Conservation (phyloP, 139 green algal genomes). For the Ostreobium quekettii region DNA sequence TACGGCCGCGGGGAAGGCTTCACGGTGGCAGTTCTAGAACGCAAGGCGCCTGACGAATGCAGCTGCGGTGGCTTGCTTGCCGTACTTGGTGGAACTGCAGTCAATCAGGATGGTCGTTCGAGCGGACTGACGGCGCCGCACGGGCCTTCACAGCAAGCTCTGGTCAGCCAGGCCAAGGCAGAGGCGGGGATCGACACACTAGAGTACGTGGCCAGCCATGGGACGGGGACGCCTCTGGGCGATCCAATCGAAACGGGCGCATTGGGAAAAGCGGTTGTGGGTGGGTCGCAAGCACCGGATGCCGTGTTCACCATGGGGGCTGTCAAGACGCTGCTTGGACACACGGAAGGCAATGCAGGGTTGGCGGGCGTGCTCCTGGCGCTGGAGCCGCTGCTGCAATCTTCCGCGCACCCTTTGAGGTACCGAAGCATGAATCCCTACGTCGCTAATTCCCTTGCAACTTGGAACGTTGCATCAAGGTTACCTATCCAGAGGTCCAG, state of each 20-base stretch:
- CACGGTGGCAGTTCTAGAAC: constrained; percentile 41
- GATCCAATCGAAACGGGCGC: constrained; percentile 74
- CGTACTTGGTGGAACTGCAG: constrained; percentile 50
- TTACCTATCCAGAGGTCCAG: constrained; percentile 41
- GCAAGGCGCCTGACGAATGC: not conserved
- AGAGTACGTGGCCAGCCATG: constrained; percentile 35
- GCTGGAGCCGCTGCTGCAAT: constrained; percentile 29
- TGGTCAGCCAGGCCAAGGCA: constrained; percentile 38
- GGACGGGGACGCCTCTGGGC: constrained; percentile 65
- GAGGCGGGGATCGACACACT: constrained; percentile 21
- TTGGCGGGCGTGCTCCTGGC: constrained; percentile 61
- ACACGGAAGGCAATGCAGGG: constrained; percentile 68
- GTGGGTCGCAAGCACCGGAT: not conserved
- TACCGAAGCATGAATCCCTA: constrained; percentile 63
- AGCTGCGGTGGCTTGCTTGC: constrained; percentile 20
- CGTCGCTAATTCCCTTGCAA: constrained; percentile 39
- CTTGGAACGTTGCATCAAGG: constrained; percentile 25
- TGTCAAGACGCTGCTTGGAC: constrained; percentile 58
- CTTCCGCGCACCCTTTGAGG: constrained; percentile 40
- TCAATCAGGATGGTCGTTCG: constrained; percentile 86
- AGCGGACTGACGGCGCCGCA: constrained; percentile 77
- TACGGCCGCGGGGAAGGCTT: constrained; percentile 79
- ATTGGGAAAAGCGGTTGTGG: constrained; percentile 51
- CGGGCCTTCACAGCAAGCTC: constrained; percentile 59
- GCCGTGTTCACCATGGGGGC: constrained; percentile 43